These are phyloP conservation scores for Bromus sterilis DNA, from an alignment of 176 grass and related monocot species.

Conservation along the genomic window DNA sequence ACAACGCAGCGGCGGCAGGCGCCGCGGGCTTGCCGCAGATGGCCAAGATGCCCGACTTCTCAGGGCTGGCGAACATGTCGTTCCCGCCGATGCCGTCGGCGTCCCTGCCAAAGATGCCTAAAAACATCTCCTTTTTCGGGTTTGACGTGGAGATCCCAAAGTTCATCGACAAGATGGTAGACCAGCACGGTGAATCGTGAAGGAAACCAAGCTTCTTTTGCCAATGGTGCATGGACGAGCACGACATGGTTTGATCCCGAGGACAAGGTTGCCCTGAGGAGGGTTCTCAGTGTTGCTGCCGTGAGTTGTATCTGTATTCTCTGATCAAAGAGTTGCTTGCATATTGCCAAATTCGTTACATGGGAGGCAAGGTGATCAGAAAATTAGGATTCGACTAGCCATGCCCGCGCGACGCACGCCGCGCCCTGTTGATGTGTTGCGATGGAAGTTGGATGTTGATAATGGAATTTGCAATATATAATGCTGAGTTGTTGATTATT, in stretches of 20 bases:
- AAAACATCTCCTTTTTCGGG: conserved; percentile 32
- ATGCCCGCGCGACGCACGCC: too few species aligned
- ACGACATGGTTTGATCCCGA: neutral
- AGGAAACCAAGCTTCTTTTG: neutral
- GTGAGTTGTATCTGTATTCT: neutral
- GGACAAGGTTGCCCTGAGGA: neutral
- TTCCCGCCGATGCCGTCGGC: conserved; percentile 43
- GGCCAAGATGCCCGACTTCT: conserved; percentile 45
- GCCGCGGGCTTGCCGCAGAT: conserved; percentile 1
- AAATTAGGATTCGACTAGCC: too few species aligned
- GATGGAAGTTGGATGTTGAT: too few species aligned
- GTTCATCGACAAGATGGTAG: conserved; percentile 41
- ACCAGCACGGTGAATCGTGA: neutral
- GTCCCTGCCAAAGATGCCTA: conserved; percentile 36
- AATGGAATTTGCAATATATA: too few species aligned
- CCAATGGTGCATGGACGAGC: neutral
- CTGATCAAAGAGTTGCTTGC: neutral
- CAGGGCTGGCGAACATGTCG: conserved; percentile 18
- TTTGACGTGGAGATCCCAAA: conserved; percentile 28
- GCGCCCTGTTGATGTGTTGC: too few species aligned
- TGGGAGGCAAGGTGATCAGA: neutral
- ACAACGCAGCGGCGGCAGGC: neutral
- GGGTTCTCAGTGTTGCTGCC: neutral
- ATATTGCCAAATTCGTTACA: neutral
- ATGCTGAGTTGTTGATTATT: too few species aligned